A percentile compares a stretch with the other conserved stretches of the same genome.
Conservation (phyloP, 1,284 basidiomycete genomes). For the Boletus coffeatus region DNA sequence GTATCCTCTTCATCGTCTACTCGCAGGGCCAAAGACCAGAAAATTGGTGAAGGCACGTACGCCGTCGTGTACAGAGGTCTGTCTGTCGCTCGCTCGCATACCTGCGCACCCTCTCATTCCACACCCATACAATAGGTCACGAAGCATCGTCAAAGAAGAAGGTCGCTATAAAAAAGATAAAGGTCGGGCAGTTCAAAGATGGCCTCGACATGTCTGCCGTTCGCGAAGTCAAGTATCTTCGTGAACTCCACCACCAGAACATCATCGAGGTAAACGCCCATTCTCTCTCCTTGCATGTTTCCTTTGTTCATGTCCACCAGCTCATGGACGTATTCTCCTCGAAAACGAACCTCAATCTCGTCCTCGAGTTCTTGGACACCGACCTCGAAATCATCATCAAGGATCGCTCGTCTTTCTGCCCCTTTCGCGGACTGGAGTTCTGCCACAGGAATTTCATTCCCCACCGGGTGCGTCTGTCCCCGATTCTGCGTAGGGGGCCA, state of each 20-base stretch:
- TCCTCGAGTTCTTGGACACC: slow-evolving; percentile 96
- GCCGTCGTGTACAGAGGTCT: slow-evolving; percentile 93
- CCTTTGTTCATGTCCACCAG: slow-evolving; percentile 36
- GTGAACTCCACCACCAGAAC: slow-evolving; percentile 92
- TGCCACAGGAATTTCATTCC: slow-evolving; percentile 93
- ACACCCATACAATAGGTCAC: slow-evolving; percentile 39
- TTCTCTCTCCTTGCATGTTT: not conserved
- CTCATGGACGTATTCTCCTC: slow-evolving; percentile 96
- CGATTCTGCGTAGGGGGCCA: slow-evolving; percentile 7
- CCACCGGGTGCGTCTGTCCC: slow-evolving; percentile 68
- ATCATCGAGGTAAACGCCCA: slow-evolving; percentile 72
- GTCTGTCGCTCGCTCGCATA: not conserved
- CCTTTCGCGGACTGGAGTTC: slow-evolving; percentile 89
- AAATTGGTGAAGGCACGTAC: slow-evolving; percentile 95
- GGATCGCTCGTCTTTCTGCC: slow-evolving; percentile 90
- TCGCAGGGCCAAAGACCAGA: slow-evolving; percentile 75
- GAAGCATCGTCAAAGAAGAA: slow-evolving; percentile 68
- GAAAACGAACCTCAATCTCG: slow-evolving; percentile 94
- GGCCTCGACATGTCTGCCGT: slow-evolving; percentile 99
- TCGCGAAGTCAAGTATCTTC: slow-evolving; percentile 95
- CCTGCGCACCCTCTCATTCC: not conserved
- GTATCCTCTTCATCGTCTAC: slow-evolving; percentile 5
- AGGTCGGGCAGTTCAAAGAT: slow-evolving; percentile 95
- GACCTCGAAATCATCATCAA: slow-evolving; percentile 98
- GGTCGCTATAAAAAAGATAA: slow-evolving; percentile 98